A percentile compares a stretch with the other conserved stretches of the same genome.
Conservation (phyloP, 768 basidiomycete species). For the Leucosporidium yakuticum region DNA sequence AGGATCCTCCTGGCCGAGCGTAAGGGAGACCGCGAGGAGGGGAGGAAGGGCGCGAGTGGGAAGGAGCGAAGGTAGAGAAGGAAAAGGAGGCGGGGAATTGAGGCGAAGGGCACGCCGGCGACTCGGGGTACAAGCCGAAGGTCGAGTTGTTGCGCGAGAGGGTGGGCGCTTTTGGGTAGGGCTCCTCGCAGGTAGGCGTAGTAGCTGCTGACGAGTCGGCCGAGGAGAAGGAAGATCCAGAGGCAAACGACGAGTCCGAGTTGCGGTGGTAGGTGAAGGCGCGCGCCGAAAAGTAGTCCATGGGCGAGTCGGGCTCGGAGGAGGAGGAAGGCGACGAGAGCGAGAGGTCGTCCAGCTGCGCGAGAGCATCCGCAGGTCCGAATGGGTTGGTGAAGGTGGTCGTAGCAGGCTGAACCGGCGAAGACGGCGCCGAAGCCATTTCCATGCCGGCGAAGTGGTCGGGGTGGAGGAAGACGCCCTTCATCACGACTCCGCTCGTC, state of each 20-base stretch:
- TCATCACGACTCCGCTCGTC: no score
- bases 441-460: no score
- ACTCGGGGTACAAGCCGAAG: conserved; percentile 1
- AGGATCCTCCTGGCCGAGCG: conserved; percentile 5
- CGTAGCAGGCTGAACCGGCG: no score
- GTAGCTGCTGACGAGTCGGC: conserved; percentile 10
- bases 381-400: no score
- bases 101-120: neutral
- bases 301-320: neutral
- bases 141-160: conserved; percentile 16
- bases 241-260: neutral
- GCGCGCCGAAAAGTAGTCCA: neutral
- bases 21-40: neutral
- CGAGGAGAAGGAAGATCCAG: neutral
- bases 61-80: conserved; percentile 9
- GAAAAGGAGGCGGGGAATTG: conserved; percentile 12
- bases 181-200: conserved; percentile 17
- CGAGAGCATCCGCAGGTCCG: no score
- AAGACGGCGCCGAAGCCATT: no score
- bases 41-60: conserved; percentile 6
- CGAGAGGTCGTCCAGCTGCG: neutral
- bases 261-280: neutral
- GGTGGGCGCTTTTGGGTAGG: conserved; percentile 8
- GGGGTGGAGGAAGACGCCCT: no score
- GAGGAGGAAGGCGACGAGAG: neutral